Evolutionary conservation across 2,329 filamentous ascomycete genomes (phyloP).

Genomic region (Colletotrichum sp.): DNA sequence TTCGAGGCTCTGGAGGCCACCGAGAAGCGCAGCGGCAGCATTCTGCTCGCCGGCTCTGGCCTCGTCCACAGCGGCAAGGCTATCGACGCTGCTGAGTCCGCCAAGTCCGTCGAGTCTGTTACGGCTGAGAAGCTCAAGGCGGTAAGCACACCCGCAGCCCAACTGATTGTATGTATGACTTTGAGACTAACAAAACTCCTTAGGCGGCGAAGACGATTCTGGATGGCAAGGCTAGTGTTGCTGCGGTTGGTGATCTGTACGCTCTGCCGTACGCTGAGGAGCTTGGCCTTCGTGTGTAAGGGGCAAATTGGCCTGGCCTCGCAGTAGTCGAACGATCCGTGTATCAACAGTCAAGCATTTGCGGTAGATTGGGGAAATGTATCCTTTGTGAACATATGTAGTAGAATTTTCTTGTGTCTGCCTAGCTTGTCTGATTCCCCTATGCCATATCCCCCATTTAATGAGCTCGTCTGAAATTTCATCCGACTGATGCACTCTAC

Average conservation of each 20-base stretch:
- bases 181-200: slow-evolving; percentile 32
- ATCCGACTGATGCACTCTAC: background rate
- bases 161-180: background rate
- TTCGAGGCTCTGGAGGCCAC: slow-evolving; percentile 86
- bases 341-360: slow-evolving; percentile 45
- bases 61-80: slow-evolving; percentile 82
- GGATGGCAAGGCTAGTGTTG: slow-evolving; percentile 86
- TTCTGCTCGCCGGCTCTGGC: slow-evolving; percentile 84
- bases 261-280: slow-evolving; percentile 93
- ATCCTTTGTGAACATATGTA: slow-evolving; percentile 52
- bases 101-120: slow-evolving; percentile 80
- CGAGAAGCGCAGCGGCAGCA: slow-evolving; percentile 77
- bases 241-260: slow-evolving; percentile 89
- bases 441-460: background rate
- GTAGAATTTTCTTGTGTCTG: slow-evolving; percentile 39
- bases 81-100: slow-evolving; percentile 82
- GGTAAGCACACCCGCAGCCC: slow-evolving; percentile 58
- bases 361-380: slow-evolving; percentile 42
- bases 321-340: slow-evolving; percentile 32
- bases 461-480: background rate
- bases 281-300: slow-evolving; percentile 92
- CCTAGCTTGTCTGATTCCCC: slow-evolving; percentile 20
- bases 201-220: slow-evolving; percentile 89
- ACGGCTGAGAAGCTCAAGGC: slow-evolving; percentile 84
- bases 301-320: slow-evolving; percentile 23